These are phyloP conservation scores for Butyriboletus appendiculatus DNA, from an alignment of 1,284 basidiomycete species.

Conservation along the genomic window DNA sequence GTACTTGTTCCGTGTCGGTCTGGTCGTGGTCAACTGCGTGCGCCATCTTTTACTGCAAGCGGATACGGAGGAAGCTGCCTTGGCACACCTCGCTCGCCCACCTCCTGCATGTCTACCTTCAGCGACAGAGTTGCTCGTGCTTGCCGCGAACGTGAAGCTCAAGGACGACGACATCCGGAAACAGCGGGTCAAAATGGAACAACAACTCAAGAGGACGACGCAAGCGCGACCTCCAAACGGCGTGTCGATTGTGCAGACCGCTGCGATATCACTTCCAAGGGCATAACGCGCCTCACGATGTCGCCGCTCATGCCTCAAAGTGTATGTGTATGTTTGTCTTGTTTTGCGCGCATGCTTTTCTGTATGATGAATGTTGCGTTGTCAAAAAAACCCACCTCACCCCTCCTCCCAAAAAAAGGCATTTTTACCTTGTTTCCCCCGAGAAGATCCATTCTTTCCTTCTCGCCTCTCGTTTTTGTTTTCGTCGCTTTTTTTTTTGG, in stretches of 20 bases:
- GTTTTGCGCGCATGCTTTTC: constrained; percentile 15
- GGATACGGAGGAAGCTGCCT: constrained; percentile 48
- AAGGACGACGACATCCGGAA: constrained; percentile 84
- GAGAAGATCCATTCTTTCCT: neutral
- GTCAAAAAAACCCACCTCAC: neutral
- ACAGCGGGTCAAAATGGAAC: constrained; percentile 71
- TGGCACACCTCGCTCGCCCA: constrained; percentile 54
- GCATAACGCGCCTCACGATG: constrained; percentile 7
- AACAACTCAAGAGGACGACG: constrained; percentile 60
- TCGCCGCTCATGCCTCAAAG: neutral
- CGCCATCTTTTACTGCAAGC: constrained; percentile 60
- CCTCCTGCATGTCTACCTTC: constrained; percentile 55
- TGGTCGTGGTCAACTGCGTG: constrained; percentile 71
- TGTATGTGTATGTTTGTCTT: constrained; percentile 3
- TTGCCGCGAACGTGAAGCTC: constrained; percentile 66
- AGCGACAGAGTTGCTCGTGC: constrained; percentile 61
- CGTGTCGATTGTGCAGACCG: constrained; percentile 24
- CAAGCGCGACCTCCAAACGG: constrained; percentile 40
- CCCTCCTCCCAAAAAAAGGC: neutral
- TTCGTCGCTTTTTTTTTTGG: neutral
- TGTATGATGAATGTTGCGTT: constrained; percentile 9
- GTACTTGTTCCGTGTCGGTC: constrained; percentile 78
- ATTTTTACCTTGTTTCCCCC: neutral
- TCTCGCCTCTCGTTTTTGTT: neutral
- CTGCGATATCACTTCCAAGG: constrained; percentile 34